phyloP scores from a whole-genome alignment of 2,329 filamentous ascomycete species.

The Epichloe amarillans region DNA sequence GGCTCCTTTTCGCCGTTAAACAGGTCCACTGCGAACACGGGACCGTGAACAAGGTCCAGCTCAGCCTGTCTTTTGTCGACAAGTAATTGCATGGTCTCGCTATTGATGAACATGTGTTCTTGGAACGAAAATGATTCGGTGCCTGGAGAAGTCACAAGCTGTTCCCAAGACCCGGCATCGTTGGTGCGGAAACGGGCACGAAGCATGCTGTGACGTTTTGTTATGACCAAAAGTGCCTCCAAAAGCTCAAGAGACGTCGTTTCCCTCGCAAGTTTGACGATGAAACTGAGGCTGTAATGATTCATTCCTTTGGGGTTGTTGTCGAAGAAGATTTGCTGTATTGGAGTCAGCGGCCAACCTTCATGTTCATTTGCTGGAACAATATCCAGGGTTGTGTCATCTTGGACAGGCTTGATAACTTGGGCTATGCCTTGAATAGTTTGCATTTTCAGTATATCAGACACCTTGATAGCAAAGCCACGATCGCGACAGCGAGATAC shows the following conservation, averaged over 20 bases:
- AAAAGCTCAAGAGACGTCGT: background rate
- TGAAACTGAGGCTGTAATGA: constrained; percentile 32
- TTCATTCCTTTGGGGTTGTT: constrained; percentile 12
- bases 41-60: background rate
- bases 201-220: constrained; percentile 22
- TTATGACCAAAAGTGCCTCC: constrained; percentile 13
- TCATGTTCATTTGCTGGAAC: too few relatives aligned
- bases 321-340: background rate
- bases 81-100: background rate
- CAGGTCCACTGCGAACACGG: background rate
- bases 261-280: constrained; percentile 12
- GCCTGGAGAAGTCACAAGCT: constrained; percentile 8
- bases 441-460: constrained; percentile 16
- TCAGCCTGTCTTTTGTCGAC: background rate
- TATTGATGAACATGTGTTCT: background rate
- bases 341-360: background rate
- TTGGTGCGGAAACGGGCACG: constrained; percentile 18
- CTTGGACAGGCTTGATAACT: background rate
- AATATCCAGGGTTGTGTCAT: background rate
- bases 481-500: constrained; percentile 23
- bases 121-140: background rate
- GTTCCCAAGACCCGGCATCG: constrained; percentile 8
- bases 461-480: constrained; percentile 17
- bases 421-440: background rate
- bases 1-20: background rate